Conservation (phyloP, 1,139 yeast species). For the Pichia cactophila region DNA sequence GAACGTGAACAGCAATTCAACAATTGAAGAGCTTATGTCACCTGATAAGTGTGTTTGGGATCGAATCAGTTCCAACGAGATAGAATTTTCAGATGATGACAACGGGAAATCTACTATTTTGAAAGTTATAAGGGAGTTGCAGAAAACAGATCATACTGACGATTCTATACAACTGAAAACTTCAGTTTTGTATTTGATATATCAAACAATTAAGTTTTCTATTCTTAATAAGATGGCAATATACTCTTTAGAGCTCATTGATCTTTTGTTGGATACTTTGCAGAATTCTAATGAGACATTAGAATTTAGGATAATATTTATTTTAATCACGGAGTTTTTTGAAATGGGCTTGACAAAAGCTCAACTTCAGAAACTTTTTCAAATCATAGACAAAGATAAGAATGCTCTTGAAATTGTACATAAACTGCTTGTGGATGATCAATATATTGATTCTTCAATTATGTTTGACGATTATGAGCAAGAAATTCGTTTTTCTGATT, state of each 20-base stretch:
- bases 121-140: background rate
- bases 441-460: background rate
- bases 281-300: background rate
- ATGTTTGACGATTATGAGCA: slow-evolving; percentile 2
- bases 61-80: background rate
- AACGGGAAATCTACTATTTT: background rate
- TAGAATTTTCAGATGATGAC: background rate
- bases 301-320: background rate
- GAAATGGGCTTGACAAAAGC: slow-evolving; percentile 3
- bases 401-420: background rate
- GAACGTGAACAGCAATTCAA: background rate
- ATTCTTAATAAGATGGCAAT: slow-evolving; percentile 3
- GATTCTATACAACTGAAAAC: background rate
- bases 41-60: slow-evolving; percentile 4
- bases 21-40: background rate
- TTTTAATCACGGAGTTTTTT: slow-evolving; percentile 1
- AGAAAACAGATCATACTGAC: background rate
- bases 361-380: slow-evolving; percentile 1
- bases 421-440: background rate
- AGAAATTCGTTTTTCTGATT: background rate
- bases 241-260: slow-evolving; percentile 1
- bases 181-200: slow-evolving; percentile 1
- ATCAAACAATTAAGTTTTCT: slow-evolving; percentile 4
- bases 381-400: background rate
- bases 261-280: background rate